Conservation (phyloP, 2,329 filamentous ascomycete species). For the Talaromyces verruculosus region DNA sequence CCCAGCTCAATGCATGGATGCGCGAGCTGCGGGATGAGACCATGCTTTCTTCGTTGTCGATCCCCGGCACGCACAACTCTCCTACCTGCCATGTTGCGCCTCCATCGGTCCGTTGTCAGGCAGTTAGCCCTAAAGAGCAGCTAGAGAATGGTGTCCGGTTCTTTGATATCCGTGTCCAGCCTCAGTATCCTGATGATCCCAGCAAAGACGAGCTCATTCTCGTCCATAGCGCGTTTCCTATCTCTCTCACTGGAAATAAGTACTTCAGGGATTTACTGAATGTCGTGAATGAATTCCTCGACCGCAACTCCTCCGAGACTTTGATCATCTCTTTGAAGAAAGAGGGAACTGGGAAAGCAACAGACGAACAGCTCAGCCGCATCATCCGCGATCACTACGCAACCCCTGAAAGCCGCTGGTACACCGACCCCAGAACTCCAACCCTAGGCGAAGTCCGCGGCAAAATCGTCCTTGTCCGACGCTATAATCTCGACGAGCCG, state of each 20-base stretch:
- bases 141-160: conserved; percentile 89
- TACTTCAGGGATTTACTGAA: conserved; percentile 73
- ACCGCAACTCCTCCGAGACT: conserved; percentile 74
- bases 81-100: conserved; percentile 81
- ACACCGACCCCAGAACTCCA: conserved; percentile 73
- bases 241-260: conserved; percentile 78
- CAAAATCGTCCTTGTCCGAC: conserved; percentile 78
- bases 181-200: conserved; percentile 56
- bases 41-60: conserved; percentile 76
- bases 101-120: conserved; percentile 91
- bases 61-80: conserved; percentile 94
- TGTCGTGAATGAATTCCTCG: conserved; percentile 72
- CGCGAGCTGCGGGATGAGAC: conserved; percentile 66
- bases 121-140: conserved; percentile 72
- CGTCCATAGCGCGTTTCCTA: conserved; percentile 86
- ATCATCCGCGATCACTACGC: conserved; percentile 74
- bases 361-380: conserved; percentile 73
- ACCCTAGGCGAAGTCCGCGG: conserved; percentile 75
- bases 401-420: conserved; percentile 64
- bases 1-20: conserved; percentile 78
- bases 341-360: conserved; percentile 78
- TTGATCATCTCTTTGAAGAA: conserved; percentile 86
- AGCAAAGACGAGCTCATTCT: conserved; percentile 70
- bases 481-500: conserved; percentile 65
- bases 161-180: conserved; percentile 83